phyloP scores from a whole-genome alignment of 345 rosid genomes.

The Euclidium syriacum region DNA sequence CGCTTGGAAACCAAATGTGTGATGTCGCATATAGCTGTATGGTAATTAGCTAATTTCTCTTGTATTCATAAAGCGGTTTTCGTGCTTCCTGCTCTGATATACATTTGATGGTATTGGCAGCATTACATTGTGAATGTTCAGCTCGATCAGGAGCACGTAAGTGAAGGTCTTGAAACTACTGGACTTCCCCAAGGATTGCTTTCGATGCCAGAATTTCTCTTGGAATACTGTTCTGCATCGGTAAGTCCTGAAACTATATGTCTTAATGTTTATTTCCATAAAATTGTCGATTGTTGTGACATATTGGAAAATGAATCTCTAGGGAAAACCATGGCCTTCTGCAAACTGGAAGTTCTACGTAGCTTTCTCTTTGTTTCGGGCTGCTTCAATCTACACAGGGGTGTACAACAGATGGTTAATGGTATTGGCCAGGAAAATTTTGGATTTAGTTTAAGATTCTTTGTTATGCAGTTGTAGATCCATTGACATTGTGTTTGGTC shows the following conservation, averaged over 20 bases:
- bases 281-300: background rate
- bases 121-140: constrained; percentile 43
- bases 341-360: constrained; percentile 86
- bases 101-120: constrained; percentile 40
- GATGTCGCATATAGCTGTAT: constrained; percentile 82
- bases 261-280: background rate
- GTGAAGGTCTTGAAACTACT: constrained; percentile 52
- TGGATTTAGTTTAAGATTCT: background rate
- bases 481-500: constrained; percentile 5
- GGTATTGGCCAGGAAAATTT: constrained; percentile 41
- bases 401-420: constrained; percentile 77
- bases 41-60: constrained; percentile 42
- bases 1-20: constrained; percentile 95
- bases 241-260: constrained; percentile 37
- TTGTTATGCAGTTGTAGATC: background rate
- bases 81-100: constrained; percentile 13
- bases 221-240: constrained; percentile 69
- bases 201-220: constrained; percentile 72
- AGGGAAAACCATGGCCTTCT: constrained; percentile 93
- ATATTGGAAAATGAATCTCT: constrained; percentile 15
- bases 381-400: constrained; percentile 73
- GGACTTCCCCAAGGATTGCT: constrained; percentile 89
- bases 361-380: constrained; percentile 89
- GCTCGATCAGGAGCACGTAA: constrained; percentile 28
- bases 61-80: background rate